Evolutionary conservation across 495 filamentous ascomycete genomes (phyloP).

Genomic region (Lentithecium fluviatile): DNA sequence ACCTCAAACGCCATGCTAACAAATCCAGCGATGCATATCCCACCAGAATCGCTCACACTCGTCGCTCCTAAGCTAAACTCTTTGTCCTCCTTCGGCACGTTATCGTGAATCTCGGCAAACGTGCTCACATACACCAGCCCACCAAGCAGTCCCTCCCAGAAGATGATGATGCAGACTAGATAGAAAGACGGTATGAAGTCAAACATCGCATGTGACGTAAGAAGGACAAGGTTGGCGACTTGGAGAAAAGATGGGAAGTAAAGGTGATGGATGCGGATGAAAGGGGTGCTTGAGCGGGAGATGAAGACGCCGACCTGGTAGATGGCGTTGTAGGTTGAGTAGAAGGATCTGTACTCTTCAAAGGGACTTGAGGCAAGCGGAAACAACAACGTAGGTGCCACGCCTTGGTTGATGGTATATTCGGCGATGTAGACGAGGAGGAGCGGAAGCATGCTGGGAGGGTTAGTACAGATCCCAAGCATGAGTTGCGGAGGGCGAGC

Average conservation of each 20-base stretch:
- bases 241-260: slow-evolving; percentile 87
- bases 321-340: slow-evolving; percentile 86
- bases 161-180: slow-evolving; percentile 76
- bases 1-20: slow-evolving; percentile 82
- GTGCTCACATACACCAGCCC: slow-evolving; percentile 93
- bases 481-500: too few species aligned
- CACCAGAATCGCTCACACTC: slow-evolving; percentile 87
- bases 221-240: slow-evolving; percentile 68
- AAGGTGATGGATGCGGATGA: slow-evolving; percentile 74
- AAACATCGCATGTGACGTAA: slow-evolving; percentile 73
- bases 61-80: slow-evolving; percentile 90
- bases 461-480: background rate
- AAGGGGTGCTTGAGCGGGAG: slow-evolving; percentile 84
- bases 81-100: slow-evolving; percentile 68
- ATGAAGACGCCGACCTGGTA: slow-evolving; percentile 95
- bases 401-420: slow-evolving; percentile 94
- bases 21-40: slow-evolving; percentile 87
- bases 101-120: slow-evolving; percentile 86
- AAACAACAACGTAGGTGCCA: slow-evolving; percentile 86
- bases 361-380: slow-evolving; percentile 75
- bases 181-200: slow-evolving; percentile 81
- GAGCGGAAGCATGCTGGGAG: slow-evolving; percentile 81
- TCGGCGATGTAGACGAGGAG: slow-evolving; percentile 91
- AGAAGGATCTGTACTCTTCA: slow-evolving; percentile 77
- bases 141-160: slow-evolving; percentile 93